Conservation (phyloP, 2,329 filamentous ascomycete genomes). For the Dichotomopilus funicola region DNA sequence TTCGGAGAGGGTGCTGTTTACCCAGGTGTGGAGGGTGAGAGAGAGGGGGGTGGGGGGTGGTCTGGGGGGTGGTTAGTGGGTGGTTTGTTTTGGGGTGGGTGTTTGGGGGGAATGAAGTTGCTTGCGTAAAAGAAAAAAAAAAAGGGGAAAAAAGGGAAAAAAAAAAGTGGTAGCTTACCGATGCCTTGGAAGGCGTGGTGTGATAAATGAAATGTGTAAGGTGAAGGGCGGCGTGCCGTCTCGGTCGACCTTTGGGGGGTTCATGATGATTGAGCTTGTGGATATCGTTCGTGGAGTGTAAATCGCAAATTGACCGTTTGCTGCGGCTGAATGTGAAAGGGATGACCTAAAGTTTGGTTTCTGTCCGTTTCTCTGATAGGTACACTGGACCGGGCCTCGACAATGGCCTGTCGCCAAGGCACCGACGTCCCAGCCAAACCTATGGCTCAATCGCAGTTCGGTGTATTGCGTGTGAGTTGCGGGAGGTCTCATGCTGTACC, state of each 20-base stretch:
- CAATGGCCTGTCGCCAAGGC: too few species aligned
- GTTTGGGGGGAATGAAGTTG: slow-evolving; percentile 23
- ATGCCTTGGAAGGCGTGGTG: slow-evolving; percentile 55
- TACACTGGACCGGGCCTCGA: too few species aligned
- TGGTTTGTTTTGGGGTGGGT: background rate
- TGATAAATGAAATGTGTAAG: slow-evolving; percentile 77
- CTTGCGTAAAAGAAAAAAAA: slow-evolving; percentile 33
- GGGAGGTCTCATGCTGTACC: background rate
- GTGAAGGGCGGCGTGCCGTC: slow-evolving; percentile 73
- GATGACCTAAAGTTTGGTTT: too few species aligned
- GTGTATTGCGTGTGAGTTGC: background rate
- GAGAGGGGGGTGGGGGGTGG: slow-evolving; percentile 51
- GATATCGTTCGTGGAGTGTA: too few species aligned
- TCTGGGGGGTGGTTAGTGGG: slow-evolving; percentile 55
- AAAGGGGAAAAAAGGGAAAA: too few species aligned
- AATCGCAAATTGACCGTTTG: too few species aligned
- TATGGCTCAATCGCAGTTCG: too few species aligned
- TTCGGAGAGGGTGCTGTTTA: slow-evolving; percentile 71
- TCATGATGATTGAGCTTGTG: slow-evolving; percentile 5
- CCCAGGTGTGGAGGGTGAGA: slow-evolving; percentile 81
- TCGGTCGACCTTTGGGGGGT: slow-evolving; percentile 44
- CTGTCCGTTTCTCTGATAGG: too few species aligned
- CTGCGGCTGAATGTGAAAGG: too few species aligned
- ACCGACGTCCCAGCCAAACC: background rate
- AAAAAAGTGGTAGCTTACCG: too few species aligned